A percentile compares a stretch with the other conserved stretches of the same genome.
Evolutionary conservation across 2,329 filamentous ascomycete genomes (phyloP).

Genomic region (Talaromyces sp.): DNA sequence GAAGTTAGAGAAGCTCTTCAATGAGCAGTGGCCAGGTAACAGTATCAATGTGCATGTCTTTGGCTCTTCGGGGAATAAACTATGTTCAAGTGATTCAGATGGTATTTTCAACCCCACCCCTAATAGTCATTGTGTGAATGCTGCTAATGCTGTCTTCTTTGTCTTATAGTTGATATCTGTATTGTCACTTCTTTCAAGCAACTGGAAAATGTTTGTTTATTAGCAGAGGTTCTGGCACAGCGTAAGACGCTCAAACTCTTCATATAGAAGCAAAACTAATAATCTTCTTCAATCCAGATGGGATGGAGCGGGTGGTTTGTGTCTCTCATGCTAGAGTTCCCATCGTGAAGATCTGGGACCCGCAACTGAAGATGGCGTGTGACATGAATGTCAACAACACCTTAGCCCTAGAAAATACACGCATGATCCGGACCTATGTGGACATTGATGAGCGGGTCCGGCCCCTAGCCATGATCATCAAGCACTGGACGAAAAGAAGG

Average conservation of each 20-base stretch:
- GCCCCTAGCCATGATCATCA: constrained; percentile 91
- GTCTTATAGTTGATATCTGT: constrained; percentile 78
- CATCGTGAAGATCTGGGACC: constrained; percentile 98
- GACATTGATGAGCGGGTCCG: constrained; percentile 86
- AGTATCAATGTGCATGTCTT: constrained; percentile 90
- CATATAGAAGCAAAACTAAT: neutral
- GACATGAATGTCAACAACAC: constrained; percentile 99
- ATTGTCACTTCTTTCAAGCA: constrained; percentile 88
- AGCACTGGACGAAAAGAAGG: constrained; percentile 90
- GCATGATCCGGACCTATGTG: constrained; percentile 97
- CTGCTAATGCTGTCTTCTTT: neutral
- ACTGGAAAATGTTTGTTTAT: constrained; percentile 81
- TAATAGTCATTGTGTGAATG: neutral
- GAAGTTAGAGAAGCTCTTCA: constrained; percentile 84
- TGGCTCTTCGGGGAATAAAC: constrained; percentile 92
- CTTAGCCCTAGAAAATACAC: constrained; percentile 86
- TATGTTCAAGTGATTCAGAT: constrained; percentile 94
- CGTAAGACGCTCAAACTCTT: constrained; percentile 50
- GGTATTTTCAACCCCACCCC: constrained; percentile 52
- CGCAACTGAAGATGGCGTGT: constrained; percentile 79
- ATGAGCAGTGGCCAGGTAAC: constrained; percentile 84
- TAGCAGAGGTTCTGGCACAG: constrained; percentile 78
- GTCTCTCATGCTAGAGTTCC: constrained; percentile 93
- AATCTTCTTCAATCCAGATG: constrained; percentile 53
- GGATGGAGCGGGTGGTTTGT: constrained; percentile 95